Percentiles rank a stretch among this genome's conserved stretches.
Evolutionary conservation across 345 rosid genomes (phyloP).

Genomic region (Sapria himalayana): DNA sequence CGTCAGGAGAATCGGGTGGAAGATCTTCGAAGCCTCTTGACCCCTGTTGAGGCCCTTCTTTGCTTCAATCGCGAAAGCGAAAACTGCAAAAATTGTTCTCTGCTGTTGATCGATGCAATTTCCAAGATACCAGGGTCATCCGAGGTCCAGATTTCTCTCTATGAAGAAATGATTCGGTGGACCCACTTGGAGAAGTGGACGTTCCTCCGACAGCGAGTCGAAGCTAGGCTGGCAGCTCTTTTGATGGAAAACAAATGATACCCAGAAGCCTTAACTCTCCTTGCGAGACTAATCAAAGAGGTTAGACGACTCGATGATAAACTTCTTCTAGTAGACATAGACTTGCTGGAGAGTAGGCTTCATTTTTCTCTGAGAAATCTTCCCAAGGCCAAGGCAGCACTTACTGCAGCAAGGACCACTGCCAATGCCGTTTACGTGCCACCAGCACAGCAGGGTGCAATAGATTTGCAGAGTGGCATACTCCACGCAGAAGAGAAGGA

Average conservation of each 20-base stretch:
- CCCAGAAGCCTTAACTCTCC: slow-evolving; percentile 53
- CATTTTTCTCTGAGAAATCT: slow-evolving; percentile 83
- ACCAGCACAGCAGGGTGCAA: slow-evolving; percentile 90
- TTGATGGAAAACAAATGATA: slow-evolving; percentile 75
- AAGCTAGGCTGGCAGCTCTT: slow-evolving; percentile 85
- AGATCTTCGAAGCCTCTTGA: slow-evolving; percentile 53
- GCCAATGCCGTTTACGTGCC: slow-evolving; percentile 93
- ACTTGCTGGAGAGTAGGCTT: slow-evolving; percentile 81
- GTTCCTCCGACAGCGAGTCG: slow-evolving; percentile 81
- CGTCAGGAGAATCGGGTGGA: slow-evolving; percentile 63
- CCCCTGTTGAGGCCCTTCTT: slow-evolving; percentile 76
- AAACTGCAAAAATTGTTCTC: slow-evolving; percentile 79
- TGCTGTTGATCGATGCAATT: slow-evolving; percentile 67
- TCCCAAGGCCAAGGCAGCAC: slow-evolving; percentile 92
- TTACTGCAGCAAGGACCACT: slow-evolving; percentile 91
- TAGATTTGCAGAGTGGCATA: slow-evolving; percentile 91
- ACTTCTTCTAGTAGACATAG: slow-evolving; percentile 82
- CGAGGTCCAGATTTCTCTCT: slow-evolving; percentile 77
- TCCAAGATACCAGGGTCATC: slow-evolving; percentile 91
- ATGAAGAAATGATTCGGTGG: slow-evolving; percentile 86
- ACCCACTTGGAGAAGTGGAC: slow-evolving; percentile 82
- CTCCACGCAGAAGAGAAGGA: slow-evolving; percentile 98
- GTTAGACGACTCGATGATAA: slow-evolving; percentile 95
- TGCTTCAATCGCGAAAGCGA: slow-evolving; percentile 79
- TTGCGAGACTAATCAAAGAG: slow-evolving; percentile 58